phyloP scores from a whole-genome alignment of 2,329 filamentous ascomycete genomes.

The Colletotrichum musicola region DNA sequence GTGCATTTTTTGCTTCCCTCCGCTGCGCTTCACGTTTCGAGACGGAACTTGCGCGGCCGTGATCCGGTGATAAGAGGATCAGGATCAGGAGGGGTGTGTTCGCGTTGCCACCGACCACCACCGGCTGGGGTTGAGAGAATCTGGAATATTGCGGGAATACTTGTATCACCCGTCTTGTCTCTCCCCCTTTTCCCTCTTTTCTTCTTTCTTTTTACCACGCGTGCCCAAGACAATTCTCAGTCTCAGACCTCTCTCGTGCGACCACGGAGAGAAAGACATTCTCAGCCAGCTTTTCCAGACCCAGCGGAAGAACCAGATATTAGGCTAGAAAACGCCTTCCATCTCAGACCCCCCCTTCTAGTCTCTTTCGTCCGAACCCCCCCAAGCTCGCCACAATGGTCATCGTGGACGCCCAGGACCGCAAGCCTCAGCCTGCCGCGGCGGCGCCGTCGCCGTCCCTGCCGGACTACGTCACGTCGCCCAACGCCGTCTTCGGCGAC shows the following conservation, averaged over 20 bases:
- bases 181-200: neutral
- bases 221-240: slow-evolving; percentile 24
- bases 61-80: neutral
- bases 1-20: neutral
- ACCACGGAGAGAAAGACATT: neutral
- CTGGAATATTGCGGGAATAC: neutral
- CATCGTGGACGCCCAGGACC: slow-evolving; percentile 24
- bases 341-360: neutral
- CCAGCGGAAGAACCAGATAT: slow-evolving; percentile 12
- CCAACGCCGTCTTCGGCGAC: slow-evolving; percentile 33
- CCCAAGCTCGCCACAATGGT: slow-evolving; percentile 21
- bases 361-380: neutral
- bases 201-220: slow-evolving; percentile 9
- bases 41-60: slow-evolving; percentile 1
- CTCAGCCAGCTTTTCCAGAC: neutral
- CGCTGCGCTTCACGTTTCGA: slow-evolving; percentile 27
- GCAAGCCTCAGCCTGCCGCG: neutral
- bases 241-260: neutral
- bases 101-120: neutral
- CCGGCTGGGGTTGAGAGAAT: neutral
- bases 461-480: slow-evolving; percentile 32
- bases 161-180: slow-evolving; percentile 21
- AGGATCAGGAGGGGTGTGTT: too few species aligned
- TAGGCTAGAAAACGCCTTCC: slow-evolving; percentile 5
- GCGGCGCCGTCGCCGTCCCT: slow-evolving; percentile 2